Evolutionary conservation across 2,329 filamentous ascomycete species (phyloP).

Genomic region (Didymella pinodella): DNA sequence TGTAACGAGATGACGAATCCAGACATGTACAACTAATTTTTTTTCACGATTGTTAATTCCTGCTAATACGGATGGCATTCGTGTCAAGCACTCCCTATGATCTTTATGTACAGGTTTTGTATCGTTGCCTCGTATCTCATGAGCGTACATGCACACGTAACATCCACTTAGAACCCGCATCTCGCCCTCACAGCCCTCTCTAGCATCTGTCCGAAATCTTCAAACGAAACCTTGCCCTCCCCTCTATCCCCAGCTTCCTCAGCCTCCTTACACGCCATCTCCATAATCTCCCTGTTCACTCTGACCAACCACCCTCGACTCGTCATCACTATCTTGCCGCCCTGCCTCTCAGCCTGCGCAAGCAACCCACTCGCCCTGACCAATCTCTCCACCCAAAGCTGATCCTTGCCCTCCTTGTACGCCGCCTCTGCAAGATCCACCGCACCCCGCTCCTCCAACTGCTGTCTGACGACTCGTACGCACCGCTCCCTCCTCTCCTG

Average conservation of each 20-base stretch:
- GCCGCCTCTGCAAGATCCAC: slow-evolving; percentile 53
- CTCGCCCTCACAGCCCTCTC: slow-evolving; percentile 45
- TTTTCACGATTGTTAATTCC: background rate
- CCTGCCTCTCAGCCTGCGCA: slow-evolving; percentile 34
- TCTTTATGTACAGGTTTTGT: background rate
- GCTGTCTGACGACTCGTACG: slow-evolving; percentile 39
- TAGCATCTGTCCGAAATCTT: slow-evolving; percentile 50
- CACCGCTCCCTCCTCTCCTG: slow-evolving; percentile 39
- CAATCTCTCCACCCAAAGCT: slow-evolving; percentile 55
- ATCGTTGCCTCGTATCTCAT: background rate
- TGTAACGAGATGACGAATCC: slow-evolving; percentile 22
- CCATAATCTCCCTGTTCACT: slow-evolving; percentile 52
- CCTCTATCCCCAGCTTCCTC: slow-evolving; percentile 36
- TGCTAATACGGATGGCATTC: background rate
- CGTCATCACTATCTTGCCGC: slow-evolving; percentile 52
- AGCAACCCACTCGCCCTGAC: slow-evolving; percentile 53
- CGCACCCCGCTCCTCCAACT: slow-evolving; percentile 31
- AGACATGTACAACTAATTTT: slow-evolving; percentile 13
- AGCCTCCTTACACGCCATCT: slow-evolving; percentile 49
- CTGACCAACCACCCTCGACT: slow-evolving; percentile 54
- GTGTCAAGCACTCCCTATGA: background rate
- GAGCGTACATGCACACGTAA: background rate
- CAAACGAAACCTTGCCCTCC: slow-evolving; percentile 47
- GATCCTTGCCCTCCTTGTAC: slow-evolving; percentile 52
- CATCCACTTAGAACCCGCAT: slow-evolving; percentile 11